These are phyloP conservation scores for Thalassiosira pacifica DNA, from an alignment of 352 stramenopile genomes.

Conservation along the genomic window DNA sequence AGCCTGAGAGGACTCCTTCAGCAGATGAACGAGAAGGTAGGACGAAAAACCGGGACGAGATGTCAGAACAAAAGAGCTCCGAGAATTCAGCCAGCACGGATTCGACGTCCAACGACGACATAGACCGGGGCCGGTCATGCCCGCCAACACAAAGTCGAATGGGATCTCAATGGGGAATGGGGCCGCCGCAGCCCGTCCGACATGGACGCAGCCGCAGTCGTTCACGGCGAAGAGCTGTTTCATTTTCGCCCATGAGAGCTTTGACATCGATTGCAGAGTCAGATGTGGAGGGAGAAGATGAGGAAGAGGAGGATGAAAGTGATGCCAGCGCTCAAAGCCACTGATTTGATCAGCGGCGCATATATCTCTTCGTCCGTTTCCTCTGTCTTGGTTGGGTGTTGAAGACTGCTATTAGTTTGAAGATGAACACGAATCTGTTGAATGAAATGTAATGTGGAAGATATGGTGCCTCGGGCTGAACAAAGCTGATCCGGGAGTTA, in stretches of 20 bases:
- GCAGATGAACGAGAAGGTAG: slow-evolving; percentile 35
- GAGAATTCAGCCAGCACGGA: slow-evolving; percentile 8
- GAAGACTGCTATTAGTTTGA: too few species aligned
- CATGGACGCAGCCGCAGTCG: slow-evolving; percentile 51
- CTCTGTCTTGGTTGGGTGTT: too few species aligned
- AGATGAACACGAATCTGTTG: too few species aligned
- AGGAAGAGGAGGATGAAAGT: slow-evolving; percentile 31
- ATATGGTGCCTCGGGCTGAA: too few species aligned
- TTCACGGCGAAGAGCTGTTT: slow-evolving; percentile 49
- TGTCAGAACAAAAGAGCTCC: too few species aligned
- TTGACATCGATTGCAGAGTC: slow-evolving; percentile 57
- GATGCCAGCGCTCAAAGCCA: too few species aligned
- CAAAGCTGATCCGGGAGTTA: too few species aligned
- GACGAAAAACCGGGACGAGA: slow-evolving; percentile 39
- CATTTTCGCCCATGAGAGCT: slow-evolving; percentile 54
- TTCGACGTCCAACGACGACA: slow-evolving; percentile 20
- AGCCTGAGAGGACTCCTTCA: not conserved
- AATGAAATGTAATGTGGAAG: too few species aligned
- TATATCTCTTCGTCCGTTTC: too few species aligned
- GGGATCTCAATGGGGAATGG: slow-evolving; percentile 27
- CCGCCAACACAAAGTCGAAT: slow-evolving; percentile 48
- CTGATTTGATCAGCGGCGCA: too few species aligned
- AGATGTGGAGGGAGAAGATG: slow-evolving; percentile 52
- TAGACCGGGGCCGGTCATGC: slow-evolving; percentile 38
- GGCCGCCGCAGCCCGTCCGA: not conserved